Evolutionary conservation across 345 rosid genomes (phyloP).

Genomic region (Rhodamnia argentea): DNA sequence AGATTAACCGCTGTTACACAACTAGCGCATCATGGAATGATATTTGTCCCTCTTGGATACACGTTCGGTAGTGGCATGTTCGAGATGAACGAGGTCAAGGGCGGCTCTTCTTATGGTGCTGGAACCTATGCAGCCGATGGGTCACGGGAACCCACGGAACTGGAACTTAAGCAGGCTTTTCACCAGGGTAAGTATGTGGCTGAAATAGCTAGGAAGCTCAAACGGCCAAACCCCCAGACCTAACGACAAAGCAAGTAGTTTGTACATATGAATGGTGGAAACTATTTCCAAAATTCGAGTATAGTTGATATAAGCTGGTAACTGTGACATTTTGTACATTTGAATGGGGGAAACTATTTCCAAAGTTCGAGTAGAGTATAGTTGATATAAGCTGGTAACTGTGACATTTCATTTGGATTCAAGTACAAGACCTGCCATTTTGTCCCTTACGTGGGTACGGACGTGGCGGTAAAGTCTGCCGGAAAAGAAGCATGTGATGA

Average conservation of each 20-base stretch:
- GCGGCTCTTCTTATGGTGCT: constrained; percentile 86
- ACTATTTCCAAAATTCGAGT: not conserved
- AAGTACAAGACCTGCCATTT: not conserved
- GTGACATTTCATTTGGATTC: not conserved
- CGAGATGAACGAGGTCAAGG: constrained; percentile 84
- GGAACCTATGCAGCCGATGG: constrained; percentile 95
- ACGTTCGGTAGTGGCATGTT: constrained; percentile 82
- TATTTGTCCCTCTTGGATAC: constrained; percentile 84
- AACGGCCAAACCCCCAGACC: not conserved
- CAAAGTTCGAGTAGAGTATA: not conserved
- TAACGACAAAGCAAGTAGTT: not conserved
- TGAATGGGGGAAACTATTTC: not conserved
- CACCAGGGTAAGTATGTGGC: constrained; percentile 81
- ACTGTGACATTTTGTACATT: not conserved
- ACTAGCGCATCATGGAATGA: constrained; percentile 85
- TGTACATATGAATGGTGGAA: not conserved
- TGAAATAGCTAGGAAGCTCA: constrained; percentile 72
- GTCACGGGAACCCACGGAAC: constrained; percentile 63
- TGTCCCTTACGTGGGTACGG: not conserved
- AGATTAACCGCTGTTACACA: constrained; percentile 84
- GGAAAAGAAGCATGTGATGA: not conserved
- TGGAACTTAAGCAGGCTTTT: constrained; percentile 76
- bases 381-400: not conserved
- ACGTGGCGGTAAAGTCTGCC: not conserved
- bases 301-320: not conserved